phyloP scores from a whole-genome alignment of 306 rosid species.

The Citrullus colocynthis region DNA sequence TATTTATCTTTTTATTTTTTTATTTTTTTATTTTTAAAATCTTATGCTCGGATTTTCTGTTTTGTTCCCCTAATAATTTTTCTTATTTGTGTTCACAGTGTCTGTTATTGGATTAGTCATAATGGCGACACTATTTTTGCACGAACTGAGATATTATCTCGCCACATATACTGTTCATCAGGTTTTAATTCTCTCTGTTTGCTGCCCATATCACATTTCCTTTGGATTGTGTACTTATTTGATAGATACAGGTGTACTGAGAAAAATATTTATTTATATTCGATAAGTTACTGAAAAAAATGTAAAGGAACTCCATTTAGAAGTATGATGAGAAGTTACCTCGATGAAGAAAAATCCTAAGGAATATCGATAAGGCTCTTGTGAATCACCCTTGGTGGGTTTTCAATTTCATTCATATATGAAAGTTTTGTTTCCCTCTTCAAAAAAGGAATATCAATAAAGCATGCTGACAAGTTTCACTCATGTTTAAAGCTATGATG shows the following conservation, averaged over 20 bases:
- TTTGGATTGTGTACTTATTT: not conserved
- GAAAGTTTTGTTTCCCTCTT: too few species aligned
- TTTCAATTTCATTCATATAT: too few species aligned
- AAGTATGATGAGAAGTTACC: not conserved
- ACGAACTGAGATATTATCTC: slow-evolving; percentile 85
- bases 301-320: not conserved
- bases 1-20: not conserved
- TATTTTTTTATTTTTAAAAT: too few species aligned
- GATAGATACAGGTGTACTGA: not conserved
- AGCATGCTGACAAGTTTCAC: not conserved
- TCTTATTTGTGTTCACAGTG: slow-evolving; percentile 26
- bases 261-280: not conserved
- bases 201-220: not conserved
- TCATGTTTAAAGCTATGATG: slow-evolving; percentile 40
- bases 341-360: not conserved
- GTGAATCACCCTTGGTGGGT: too few species aligned
- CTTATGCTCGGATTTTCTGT: not conserved
- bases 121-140: slow-evolving; percentile 74
- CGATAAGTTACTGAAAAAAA: not conserved
- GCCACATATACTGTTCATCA: slow-evolving; percentile 71
- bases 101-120: slow-evolving; percentile 60
- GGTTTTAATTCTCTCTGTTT: slow-evolving; percentile 31
- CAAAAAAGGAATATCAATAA: not conserved
- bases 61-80: not conserved
- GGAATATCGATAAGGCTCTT: not conserved